Conservation (phyloP, 2,329 filamentous ascomycete species). For the Neonectria ditissima region DNA sequence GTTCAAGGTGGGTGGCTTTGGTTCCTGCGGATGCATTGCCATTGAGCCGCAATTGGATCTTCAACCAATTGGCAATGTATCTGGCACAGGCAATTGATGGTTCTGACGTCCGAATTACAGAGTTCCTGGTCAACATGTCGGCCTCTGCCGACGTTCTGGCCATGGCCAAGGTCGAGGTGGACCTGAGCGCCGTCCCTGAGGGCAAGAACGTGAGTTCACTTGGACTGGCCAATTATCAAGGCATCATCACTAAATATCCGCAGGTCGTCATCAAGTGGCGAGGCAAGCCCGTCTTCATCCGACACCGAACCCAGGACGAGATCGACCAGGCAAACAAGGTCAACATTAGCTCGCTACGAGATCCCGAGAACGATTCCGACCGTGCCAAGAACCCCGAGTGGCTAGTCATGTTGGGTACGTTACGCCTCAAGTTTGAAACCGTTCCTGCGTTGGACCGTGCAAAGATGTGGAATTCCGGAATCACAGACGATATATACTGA, state of each 20-base stretch:
- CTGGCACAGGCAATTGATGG: conserved; percentile 40
- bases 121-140: conserved; percentile 99
- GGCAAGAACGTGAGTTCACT: conserved; percentile 90
- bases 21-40: conserved; percentile 35
- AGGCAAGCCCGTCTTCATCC: conserved; percentile 99
- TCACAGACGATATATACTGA: conserved; percentile 26
- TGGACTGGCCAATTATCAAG: conserved; percentile 8
- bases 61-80: conserved; percentile 21
- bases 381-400: conserved; percentile 99
- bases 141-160: conserved; percentile 98
- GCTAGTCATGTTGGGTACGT: conserved; percentile 95
- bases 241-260: conserved; percentile 21
- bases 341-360: conserved; percentile 85
- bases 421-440: neutral
- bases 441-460: neutral
- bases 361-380: conserved; percentile 90
- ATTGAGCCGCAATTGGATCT: conserved; percentile 47
- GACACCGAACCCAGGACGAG: conserved; percentile 93
- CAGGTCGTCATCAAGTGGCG: conserved; percentile 99
- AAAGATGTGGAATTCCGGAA: neutral
- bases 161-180: conserved; percentile 99
- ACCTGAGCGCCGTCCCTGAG: conserved; percentile 91
- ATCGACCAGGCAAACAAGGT: conserved; percentile 94
- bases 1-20: conserved; percentile 84
- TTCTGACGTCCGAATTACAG: conserved; percentile 62